Evolutionary conservation across 2,329 filamentous ascomycete species (phyloP).

Genomic region (Coniochaeta hoffmannii): DNA sequence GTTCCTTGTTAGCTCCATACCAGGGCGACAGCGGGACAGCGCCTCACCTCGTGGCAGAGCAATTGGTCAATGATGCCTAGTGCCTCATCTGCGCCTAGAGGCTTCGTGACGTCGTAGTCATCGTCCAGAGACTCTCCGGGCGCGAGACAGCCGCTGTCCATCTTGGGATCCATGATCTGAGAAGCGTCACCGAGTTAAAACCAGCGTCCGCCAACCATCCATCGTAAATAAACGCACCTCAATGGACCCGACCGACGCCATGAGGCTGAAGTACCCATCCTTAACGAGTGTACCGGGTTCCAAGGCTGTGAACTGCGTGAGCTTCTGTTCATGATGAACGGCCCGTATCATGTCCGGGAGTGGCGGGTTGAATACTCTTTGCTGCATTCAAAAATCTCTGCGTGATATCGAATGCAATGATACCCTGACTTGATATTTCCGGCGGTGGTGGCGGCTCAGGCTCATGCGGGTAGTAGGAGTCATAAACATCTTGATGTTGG

Average conservation of each 20-base stretch:
- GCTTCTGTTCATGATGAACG: slow-evolving; percentile 6
- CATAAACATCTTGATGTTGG: background rate
- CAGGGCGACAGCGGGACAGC: background rate
- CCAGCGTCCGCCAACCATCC: slow-evolving; percentile 3
- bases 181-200: background rate
- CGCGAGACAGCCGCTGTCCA: slow-evolving; percentile 86
- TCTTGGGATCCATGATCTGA: slow-evolving; percentile 98
- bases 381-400: slow-evolving; percentile 45
- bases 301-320: slow-evolving; percentile 48
- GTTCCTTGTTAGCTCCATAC: slow-evolving; percentile 4
- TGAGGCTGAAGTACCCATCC: slow-evolving; percentile 89
- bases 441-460: slow-evolving; percentile 24
- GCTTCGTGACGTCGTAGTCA: slow-evolving; percentile 64
- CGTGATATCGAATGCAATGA: slow-evolving; percentile 53
- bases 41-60: slow-evolving; percentile 71
- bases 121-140: slow-evolving; percentile 78
- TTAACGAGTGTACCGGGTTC: slow-evolving; percentile 79
- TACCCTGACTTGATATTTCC: slow-evolving; percentile 35
- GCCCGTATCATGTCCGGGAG: background rate
- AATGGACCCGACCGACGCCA: slow-evolving; percentile 84
- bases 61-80: slow-evolving; percentile 93
- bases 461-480: background rate
- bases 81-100: slow-evolving; percentile 68
- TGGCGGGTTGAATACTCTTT: slow-evolving; percentile 40
- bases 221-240: slow-evolving; percentile 45